A percentile compares a stretch with the other conserved stretches of the same genome.
Conservation (phyloP, 148 eudicot genomes). For the Pouteria glomerata region DNA sequence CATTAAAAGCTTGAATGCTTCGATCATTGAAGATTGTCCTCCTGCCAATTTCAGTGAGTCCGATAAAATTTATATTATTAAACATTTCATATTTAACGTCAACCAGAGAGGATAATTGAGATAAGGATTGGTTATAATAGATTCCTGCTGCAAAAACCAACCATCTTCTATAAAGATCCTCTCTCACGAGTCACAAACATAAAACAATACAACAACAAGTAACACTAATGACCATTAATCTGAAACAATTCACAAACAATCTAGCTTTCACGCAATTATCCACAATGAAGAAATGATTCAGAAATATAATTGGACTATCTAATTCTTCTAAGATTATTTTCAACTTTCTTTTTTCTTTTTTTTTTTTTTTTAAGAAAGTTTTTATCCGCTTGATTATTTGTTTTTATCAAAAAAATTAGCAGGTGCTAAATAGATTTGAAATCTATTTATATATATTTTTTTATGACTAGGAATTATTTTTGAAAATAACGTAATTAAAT, state of each 20-base stretch:
- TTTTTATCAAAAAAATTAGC: no score
- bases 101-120: not conserved
- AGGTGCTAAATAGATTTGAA: no score
- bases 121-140: not conserved
- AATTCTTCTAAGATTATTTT: no score
- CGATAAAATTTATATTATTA: not conserved
- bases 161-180: not conserved
- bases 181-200: not conserved
- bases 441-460: no score
- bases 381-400: no score
- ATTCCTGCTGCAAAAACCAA: not conserved
- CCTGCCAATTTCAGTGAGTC: not conserved
- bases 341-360: no score
- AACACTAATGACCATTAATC: not conserved
- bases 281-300: not conserved
- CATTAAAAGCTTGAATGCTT: no score
- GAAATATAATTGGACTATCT: no score
- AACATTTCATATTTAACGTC: not conserved
- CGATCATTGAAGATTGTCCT: not conserved
- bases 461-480: no score
- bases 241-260: not conserved
- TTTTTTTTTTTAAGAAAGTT: no score
- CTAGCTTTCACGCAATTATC: not conserved
- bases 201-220: not conserved
- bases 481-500: no score